These are phyloP conservation scores for Gracilaria domingensis DNA, from an alignment of 23 red algal species.

Conservation along the genomic window DNA sequence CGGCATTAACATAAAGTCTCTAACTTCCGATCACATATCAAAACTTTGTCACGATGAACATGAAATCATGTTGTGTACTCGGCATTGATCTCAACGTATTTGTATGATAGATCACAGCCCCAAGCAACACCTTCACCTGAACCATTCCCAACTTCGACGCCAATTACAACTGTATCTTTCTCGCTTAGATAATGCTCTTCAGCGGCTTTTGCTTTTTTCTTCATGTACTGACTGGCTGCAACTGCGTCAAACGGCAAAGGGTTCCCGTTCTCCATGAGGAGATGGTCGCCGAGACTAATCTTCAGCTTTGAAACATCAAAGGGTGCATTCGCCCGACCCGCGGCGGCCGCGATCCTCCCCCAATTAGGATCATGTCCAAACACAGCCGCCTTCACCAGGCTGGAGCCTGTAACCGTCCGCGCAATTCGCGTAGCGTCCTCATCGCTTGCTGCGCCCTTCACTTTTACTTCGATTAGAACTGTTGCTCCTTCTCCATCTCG, in stretches of 20 bases:
- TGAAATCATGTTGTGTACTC: constrained; percentile 96
- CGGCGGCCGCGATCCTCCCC: constrained; percentile 94
- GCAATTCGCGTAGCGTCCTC: constrained; percentile 83
- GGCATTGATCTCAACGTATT: constrained; percentile 98
- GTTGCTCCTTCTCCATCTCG: constrained; percentile 98
- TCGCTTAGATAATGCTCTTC: constrained; percentile 68
- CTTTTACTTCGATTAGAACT: constrained; percentile 86
- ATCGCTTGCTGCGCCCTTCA: constrained; percentile 77
- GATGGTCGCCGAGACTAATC: constrained; percentile 74
- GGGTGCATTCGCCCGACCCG: constrained; percentile 72
- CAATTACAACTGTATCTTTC: constrained; percentile 83
- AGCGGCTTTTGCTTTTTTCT: constrained; percentile 51
- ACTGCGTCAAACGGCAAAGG: constrained; percentile 81
- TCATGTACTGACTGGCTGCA: constrained; percentile 84
- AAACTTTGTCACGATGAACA: background rate
- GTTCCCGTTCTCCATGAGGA: constrained; percentile 83
- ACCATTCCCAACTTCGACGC: constrained; percentile 80
- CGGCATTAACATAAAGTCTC: constrained; percentile 26
- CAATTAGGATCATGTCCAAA: constrained; percentile 98
- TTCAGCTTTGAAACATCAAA: constrained; percentile 72
- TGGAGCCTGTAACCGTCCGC: constrained; percentile 71
- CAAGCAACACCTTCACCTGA: constrained; percentile 78
- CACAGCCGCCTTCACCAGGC: constrained; percentile 90
- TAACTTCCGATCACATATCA: constrained; percentile 7
- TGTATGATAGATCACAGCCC: constrained; percentile 98